Conservation (phyloP, 75 land plant species). For the Pinus albicaulis region DNA sequence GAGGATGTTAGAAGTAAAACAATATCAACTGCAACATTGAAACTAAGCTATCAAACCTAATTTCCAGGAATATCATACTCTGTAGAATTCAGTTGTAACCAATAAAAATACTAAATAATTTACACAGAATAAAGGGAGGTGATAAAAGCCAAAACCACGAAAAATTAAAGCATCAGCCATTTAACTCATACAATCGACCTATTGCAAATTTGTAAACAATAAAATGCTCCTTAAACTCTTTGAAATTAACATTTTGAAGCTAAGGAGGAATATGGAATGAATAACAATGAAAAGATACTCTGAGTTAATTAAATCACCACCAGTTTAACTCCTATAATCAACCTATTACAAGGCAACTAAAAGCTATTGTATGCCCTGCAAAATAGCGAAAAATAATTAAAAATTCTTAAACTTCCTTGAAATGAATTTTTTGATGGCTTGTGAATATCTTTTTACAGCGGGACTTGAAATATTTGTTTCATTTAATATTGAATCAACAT, state of each 20-base stretch:
- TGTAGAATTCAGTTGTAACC: too few species aligned
- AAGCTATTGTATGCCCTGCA: neutral
- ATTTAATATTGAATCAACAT: neutral
- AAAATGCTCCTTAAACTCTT: neutral
- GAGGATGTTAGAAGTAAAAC: neutral
- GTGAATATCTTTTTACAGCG: neutral
- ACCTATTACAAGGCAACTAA: neutral
- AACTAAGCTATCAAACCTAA: neutral
- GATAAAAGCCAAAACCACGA: neutral
- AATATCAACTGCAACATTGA: neutral
- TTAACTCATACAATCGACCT: neutral
- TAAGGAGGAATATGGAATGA: too few species aligned
- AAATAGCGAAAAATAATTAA: neutral
- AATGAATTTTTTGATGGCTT: neutral
- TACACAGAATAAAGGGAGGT: neutral
- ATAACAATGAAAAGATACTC: too few species aligned
- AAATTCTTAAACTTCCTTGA: neutral
- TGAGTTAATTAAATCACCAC: too few species aligned
- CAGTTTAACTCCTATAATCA: neutral
- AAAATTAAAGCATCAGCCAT: neutral
- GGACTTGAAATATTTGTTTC: conserved; percentile 5
- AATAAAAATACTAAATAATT: neutral
- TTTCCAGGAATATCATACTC: too few species aligned
- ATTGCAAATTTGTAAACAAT: neutral
- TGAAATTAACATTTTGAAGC: too few species aligned